Base-by-base conservation (phyloP, 352 stramenopile genomes). In the Hyaloperonospora arabidopsidis region DNA sequence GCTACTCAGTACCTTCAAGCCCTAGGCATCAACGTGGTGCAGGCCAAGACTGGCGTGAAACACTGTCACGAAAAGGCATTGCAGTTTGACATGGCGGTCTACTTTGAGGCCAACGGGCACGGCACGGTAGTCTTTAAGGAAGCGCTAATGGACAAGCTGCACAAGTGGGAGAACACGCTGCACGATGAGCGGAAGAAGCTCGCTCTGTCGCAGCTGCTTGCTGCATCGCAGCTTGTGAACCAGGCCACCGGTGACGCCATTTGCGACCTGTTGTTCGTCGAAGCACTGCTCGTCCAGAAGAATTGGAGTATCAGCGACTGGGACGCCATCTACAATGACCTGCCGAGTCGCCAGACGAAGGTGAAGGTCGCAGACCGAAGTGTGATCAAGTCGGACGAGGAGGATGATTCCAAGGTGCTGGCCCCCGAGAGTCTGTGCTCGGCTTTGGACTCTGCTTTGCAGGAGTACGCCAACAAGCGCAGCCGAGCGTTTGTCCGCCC, bases 31-130 rank as follows among this genome's bases (percentile, higher is more conserved):
- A 68, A 64, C 32, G 84, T 98, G 14, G 66, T 73, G 12, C 79
- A 96, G 65, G 90, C 95, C 50, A 98, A 98, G 78, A 98, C 96
- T 5, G 96, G 96, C 44, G 96, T 99, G 46, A 99, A 99, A 76
- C 92, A 97, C 67, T 93, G 98, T 46, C 96, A 99, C 72, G 82
- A 96, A 49, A 94, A 96, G 57, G 91, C 96, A 17, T 70, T 85
- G 36, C 68, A 97, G 52, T 99, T 96, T 67, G 97, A 99, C 72
- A 86, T 99, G 54, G 97, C 96, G 29, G 86, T 99, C 38, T 99
- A 99, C 82, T 99, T 99, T 72, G 97, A 99, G 74, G 88, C 97
- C 28, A 99, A 99, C 75, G 97, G 97, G 45, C 97, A 99, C 74
- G 97, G 97, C 35, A 99, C 96, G 2, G 95, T 99, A 22, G 70